A percentile compares a stretch with the other conserved stretches of the same genome.
Conservation (phyloP, 2,329 filamentous ascomycete genomes). For the Monilinia vaccinii-corymbosi region DNA sequence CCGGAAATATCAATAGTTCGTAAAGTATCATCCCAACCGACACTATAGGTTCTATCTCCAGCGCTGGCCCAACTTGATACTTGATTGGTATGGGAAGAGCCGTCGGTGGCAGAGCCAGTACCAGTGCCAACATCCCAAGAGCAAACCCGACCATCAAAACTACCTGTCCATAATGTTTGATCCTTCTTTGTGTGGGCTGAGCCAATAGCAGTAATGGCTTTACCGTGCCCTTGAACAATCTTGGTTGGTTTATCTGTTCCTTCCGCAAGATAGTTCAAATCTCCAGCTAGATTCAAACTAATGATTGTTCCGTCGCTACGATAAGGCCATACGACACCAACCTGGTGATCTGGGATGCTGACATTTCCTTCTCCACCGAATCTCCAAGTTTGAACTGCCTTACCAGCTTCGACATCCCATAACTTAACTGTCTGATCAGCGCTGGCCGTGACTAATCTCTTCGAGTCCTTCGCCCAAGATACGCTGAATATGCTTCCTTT, state of each 20-base stretch:
- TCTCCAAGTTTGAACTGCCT: conserved; percentile 72
- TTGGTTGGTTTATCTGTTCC: conserved; percentile 60
- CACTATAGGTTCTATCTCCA: conserved; percentile 63
- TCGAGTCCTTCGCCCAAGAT: conserved; percentile 82
- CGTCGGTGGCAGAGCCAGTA: conserved; percentile 61
- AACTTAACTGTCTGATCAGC: conserved; percentile 91
- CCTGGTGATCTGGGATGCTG: conserved; percentile 77
- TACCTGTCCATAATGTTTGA: conserved; percentile 75
- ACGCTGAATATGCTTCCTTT: conserved; percentile 89
- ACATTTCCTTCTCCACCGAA: conserved; percentile 61
- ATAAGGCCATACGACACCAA: conserved; percentile 84
- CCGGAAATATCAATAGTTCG: conserved; percentile 67
- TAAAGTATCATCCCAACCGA: conserved; percentile 90
- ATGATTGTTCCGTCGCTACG: conserved; percentile 81
- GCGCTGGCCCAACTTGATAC: conserved; percentile 64
- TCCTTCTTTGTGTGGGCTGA: conserved; percentile 38
- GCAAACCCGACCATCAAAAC: conserved; percentile 81
- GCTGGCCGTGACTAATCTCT: conserved; percentile 79
- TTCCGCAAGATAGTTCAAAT: conserved; percentile 79
- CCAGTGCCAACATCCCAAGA: conserved; percentile 73
- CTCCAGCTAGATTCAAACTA: conserved; percentile 77
- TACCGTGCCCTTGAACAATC: conserved; percentile 80
- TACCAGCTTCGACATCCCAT: conserved; percentile 80
- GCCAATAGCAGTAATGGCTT: conserved; percentile 73
- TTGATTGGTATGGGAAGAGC: conserved; percentile 77